Conservation (phyloP, 2,329 filamentous ascomycete genomes). For the Diplocarpon rosae region DNA sequence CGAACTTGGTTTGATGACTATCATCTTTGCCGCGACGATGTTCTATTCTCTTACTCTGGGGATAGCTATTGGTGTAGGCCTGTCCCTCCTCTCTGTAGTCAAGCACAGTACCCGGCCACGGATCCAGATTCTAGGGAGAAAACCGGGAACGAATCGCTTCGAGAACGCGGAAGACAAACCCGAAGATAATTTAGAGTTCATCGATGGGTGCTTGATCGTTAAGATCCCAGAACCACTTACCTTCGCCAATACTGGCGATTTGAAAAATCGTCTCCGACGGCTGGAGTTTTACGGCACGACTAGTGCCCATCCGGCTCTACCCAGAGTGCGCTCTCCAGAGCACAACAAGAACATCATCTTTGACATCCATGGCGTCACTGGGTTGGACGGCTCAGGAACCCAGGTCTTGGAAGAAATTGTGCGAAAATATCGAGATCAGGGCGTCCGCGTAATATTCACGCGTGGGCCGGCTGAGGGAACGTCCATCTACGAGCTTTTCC, state of each 20-base stretch:
- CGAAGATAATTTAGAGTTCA: conserved; percentile 62
- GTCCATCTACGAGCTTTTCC: conserved; percentile 53
- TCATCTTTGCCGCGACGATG: conserved; percentile 85
- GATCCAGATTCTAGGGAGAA: conserved; percentile 89
- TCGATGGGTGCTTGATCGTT: conserved; percentile 87
- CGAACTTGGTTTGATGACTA: conserved; percentile 75
- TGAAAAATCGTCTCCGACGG: conserved; percentile 72
- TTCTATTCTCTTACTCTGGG: conserved; percentile 91
- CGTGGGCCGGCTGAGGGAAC: conserved; percentile 34
- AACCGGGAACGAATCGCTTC: conserved; percentile 73
- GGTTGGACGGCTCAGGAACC: conserved; percentile 83
- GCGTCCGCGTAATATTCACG: conserved; percentile 67
- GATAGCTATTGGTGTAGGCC: conserved; percentile 85
- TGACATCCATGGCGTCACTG: conserved; percentile 94
- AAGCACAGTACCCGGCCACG: conserved; percentile 82
- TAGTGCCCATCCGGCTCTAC: conserved; percentile 75
- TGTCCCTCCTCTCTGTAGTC: conserved; percentile 83
- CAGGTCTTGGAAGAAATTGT: conserved; percentile 92
- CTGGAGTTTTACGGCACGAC: conserved; percentile 86
- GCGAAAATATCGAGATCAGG: conserved; percentile 61
- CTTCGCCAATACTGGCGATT: conserved; percentile 89
- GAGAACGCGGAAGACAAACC: conserved; percentile 72
- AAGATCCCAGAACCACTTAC: conserved; percentile 96
- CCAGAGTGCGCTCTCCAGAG: conserved; percentile 63
- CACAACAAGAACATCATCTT: conserved; percentile 91